Base-by-base conservation (phyloP, 257 asterid genomes). In the Rubia yunnanensis region DNA sequence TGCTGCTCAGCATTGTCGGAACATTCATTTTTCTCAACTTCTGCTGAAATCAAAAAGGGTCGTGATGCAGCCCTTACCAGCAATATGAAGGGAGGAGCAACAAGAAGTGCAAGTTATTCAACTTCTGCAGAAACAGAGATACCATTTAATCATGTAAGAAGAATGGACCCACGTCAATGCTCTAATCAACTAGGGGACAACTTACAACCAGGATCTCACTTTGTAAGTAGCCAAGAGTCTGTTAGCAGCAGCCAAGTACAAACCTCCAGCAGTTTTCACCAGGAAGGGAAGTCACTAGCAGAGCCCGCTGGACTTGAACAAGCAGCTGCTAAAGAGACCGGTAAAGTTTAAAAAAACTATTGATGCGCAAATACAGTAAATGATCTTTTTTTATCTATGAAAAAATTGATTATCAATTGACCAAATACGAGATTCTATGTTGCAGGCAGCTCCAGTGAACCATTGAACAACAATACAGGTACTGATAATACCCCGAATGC, bases 21-120 rank as follows among this genome's bases (percentile, higher is more conserved):
- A 77, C 75, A 75, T 60, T 75, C 84, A 48, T 66, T 78, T 78
- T 65, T 69, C 72, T 74, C 86, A 74, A 18, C 73, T 67, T 78
- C 72, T 56, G 69, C 72, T 64, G 74, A 66, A 49, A 59, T 58
- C 73, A 74, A 60, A 63, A 80, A 63, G 34, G 70, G 70, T 71
- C 65, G 31, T 35, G 71, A 72, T 46, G 77, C 70, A 63, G 75
- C 50, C 49, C 41, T 49, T 60, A 8, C 54, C 61, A 66, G 73
- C 34, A 71, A 68, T 38, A 70, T 70, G 53, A 48, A 65, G 58
- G 84, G 83, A 55, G 82, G 65, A 50, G 64, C 72, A 57, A 67
- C 66, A 71, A 83, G 72, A 73, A 71, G 59, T 36, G 53, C 57
- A 49, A 49, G 62, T 69, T 72, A 60, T 68, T 71, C 68, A 57